phyloP scores from a whole-genome alignment of 2,329 filamentous ascomycete genomes.

The Curvularia lunata region DNA sequence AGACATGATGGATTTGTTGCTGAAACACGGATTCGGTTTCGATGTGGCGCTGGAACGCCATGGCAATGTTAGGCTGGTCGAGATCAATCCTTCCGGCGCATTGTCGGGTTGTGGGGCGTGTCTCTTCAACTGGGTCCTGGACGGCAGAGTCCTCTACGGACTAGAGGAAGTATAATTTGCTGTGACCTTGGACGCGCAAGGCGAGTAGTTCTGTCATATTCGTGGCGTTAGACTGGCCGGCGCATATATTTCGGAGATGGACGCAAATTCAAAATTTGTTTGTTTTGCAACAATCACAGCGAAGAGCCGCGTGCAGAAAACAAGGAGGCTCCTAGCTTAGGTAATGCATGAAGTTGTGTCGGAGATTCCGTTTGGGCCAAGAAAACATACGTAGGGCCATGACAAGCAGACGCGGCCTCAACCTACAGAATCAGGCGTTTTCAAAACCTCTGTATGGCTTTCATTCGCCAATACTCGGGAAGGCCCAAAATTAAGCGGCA shows the following conservation, averaged over 20 bases:
- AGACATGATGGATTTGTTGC: slow-evolving; percentile 31
- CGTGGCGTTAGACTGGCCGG: background rate
- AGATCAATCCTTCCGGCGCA: slow-evolving; percentile 56
- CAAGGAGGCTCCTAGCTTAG: background rate
- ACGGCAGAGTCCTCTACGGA: slow-evolving; percentile 50
- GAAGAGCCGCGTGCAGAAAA: background rate
- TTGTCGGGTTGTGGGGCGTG: slow-evolving; percentile 55
- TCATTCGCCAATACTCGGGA: background rate
- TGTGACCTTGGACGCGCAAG: slow-evolving; percentile 14
- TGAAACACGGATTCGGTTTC: slow-evolving; percentile 53
- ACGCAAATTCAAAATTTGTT: background rate
- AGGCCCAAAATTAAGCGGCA: background rate
- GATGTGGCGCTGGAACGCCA: slow-evolving; percentile 51
- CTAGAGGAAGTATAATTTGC: slow-evolving; percentile 20
- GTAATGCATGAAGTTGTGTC: background rate
- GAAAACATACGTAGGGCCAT: background rate
- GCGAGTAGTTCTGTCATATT: background rate
- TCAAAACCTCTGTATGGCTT: background rate
- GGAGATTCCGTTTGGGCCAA: background rate
- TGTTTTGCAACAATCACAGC: background rate
- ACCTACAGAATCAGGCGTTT: background rate
- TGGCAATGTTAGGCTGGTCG: slow-evolving; percentile 45
- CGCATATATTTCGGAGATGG: background rate
- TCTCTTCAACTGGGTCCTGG: slow-evolving; percentile 55
- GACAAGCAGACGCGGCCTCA: background rate